Base-by-base conservation (phyloP, 257 asterid genomes). In the Craterostigma plantagineum region DNA sequence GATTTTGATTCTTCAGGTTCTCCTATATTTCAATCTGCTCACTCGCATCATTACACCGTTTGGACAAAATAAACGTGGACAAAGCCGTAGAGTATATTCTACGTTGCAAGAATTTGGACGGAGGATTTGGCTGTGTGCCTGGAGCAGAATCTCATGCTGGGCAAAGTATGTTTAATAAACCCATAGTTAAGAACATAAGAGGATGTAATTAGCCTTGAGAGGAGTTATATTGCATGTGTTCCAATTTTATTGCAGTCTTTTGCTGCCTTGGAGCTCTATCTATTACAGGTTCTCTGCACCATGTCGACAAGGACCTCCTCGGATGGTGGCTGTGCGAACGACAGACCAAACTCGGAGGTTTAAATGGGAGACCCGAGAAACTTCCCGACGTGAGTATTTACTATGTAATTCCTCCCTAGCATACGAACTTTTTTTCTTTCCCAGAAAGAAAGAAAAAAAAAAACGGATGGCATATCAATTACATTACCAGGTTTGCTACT, bases 251-350 rank as follows among this genome's bases (percentile, higher is more conserved):
- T 71, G 54, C 79, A 87, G 97, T 71, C 66, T 87, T 82, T 64
- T 87, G 97, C 50, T 82, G 95, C 38, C 83, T 87, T 63, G 97
- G 83, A 61, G 90, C 95, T 56, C 95, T 87, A 44, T 85, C 93
- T 34, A 66, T 87, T 39, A 72, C 97, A 23, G 97, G 93, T 38
- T 70, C 80, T 56, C 73, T 87, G 34, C 76, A 82, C 69, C 83
- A 76, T 48, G 76, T 87, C 45, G 95, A 87, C 69, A 79, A 76
- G 62, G 93, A 87, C 68, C 95, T 82, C 67, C 97, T 87, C 14
- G 95, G 95, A 14, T 87, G 97, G 97, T 87, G 97, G 95, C 54
- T 82, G 52, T 87, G 92, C 52, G 95, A 87, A 61, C 64, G 97
- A 46, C 95, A 87, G 70, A 90, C 79, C 18, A 73, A 82, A 68